These are phyloP conservation scores for Seminavis robusta DNA, from an alignment of 108 stramenopile genomes.

Conservation along the genomic window DNA sequence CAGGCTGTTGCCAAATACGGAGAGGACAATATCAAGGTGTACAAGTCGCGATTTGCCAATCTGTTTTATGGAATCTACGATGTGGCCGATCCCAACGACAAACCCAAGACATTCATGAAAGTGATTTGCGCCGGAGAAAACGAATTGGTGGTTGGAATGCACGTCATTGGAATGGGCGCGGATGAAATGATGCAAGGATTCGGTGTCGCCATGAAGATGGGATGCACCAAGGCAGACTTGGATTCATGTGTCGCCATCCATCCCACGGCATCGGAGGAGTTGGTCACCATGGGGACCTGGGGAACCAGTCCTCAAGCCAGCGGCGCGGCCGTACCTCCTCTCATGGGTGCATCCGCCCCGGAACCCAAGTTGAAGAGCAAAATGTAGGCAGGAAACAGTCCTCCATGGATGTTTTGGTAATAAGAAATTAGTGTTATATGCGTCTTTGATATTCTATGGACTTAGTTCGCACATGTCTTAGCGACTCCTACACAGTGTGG, in stretches of 20 bases:
- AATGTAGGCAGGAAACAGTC: too few relatives aligned
- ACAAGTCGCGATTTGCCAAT: conserved; percentile 79
- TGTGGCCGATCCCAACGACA: conserved; percentile 55
- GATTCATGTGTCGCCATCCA: conserved; percentile 93
- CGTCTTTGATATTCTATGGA: too few relatives aligned
- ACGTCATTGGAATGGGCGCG: conserved; percentile 88
- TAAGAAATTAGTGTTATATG: too few relatives aligned
- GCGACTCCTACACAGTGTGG: too few relatives aligned
- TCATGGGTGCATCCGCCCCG: conserved; percentile 50
- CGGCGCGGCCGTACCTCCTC: conserved; percentile 44
- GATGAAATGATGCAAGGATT: conserved; percentile 99
- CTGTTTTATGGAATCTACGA: conserved; percentile 81
- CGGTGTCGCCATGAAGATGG: conserved; percentile 93
- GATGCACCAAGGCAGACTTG: conserved; percentile 95
- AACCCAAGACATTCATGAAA: conserved; percentile 50
- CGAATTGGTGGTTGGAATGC: conserved; percentile 75
- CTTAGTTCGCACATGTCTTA: too few relatives aligned
- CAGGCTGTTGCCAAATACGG: conserved; percentile 77
- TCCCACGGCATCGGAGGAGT: conserved; percentile 92
- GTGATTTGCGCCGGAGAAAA: conserved; percentile 75
- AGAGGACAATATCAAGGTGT: conserved; percentile 75
- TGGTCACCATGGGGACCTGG: conserved; percentile 91
- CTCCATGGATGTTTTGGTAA: too few relatives aligned
- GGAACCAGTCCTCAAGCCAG: conserved; percentile 39
- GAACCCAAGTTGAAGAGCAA: conserved; percentile 26